These are phyloP conservation scores for Physcia stellaris DNA, from an alignment of 495 filamentous ascomycete species.

Conservation along the genomic window DNA sequence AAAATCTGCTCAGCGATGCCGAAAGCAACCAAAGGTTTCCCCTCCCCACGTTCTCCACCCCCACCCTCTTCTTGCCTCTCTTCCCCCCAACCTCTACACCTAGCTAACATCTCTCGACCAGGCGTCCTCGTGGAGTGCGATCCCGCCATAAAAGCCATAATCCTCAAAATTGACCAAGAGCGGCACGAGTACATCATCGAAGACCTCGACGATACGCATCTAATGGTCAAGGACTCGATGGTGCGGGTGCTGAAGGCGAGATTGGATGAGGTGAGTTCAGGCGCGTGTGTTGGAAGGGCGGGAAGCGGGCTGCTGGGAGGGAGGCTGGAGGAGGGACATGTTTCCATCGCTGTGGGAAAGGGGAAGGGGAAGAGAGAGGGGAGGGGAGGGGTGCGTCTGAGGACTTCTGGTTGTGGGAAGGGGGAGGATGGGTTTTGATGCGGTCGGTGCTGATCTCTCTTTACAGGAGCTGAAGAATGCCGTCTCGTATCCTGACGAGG, in stretches of 20 bases:
- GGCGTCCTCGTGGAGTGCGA: constrained; percentile 68
- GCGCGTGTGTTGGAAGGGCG: not conserved
- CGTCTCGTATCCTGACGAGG: too few species aligned
- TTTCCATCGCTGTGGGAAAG: constrained; percentile 48
- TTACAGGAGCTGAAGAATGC: too few species aligned
- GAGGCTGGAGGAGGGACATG: constrained; percentile 51
- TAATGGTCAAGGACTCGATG: constrained; percentile 60
- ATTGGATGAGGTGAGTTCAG: constrained; percentile 43
- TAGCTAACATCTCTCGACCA: constrained; percentile 14
- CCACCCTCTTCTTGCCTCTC: not conserved
- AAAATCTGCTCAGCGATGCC: constrained; percentile 24
- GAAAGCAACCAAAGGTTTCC: constrained; percentile 32
- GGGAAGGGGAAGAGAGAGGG: constrained; percentile 35
- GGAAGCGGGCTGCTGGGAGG: constrained; percentile 21
- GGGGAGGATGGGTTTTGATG: not conserved
- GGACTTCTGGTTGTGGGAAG: not conserved
- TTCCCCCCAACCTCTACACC: too few species aligned
- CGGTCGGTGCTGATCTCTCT: too few species aligned
- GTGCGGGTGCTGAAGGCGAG: constrained; percentile 43
- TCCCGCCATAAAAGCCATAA: constrained; percentile 63
- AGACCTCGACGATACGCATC: constrained; percentile 55
- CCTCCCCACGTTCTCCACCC: not conserved
- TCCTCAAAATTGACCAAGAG: constrained; percentile 55
- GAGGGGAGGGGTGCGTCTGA: not conserved
- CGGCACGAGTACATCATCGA: constrained; percentile 61